Base-by-base conservation (phyloP, 1,139 yeast genomes). In the Sugiyamaella castrensis region DNA sequence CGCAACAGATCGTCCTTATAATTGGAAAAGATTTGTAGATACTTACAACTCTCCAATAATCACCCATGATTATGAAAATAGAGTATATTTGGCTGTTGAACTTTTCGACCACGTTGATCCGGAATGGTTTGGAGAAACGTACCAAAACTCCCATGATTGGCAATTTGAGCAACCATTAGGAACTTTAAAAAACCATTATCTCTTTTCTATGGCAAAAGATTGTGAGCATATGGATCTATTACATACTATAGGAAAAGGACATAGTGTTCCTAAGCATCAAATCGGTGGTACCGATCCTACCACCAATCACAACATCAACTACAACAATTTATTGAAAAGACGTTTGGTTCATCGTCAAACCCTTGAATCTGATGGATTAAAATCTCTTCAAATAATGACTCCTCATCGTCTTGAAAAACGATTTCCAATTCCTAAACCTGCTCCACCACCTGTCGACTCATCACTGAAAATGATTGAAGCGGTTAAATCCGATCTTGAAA, bases 401-500 rank as follows among this genome's bases (percentile, higher is more conserved):
- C 51, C 50, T 27, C 52, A 53, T 8, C 53, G 57, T 31, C 41
- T 43, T 36, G 40, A 54, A 44, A 60, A 60, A 43, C 52, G 62
- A 15, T 50, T 47, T 8, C 57, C 60, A 9, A 39, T 57, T 11
- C 59, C 59, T 7, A 42, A 36, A 4, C 41, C 37, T 2, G 38
- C 38, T 5, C 51, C 54, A 8, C 51, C 54, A 8, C 60, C 63
- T 3, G 50, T 51, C 4, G 65, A 62, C 43, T 58, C 65, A 9
- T 52, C 59, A 5, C 31, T 56, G 16, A 46, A 51, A 19, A 46
- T 52, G 11, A 47, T 64, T 8, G 47, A 54, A 2, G 56, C 59
- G 5, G 54, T 65, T 12, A 53, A 75, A 52, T 73, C 77, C n/a
- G 71, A 74, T 51, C 76, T 89, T 50, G 71, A 68, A 9, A 92